phyloP scores from a whole-genome alignment of 257 asterid genomes.

The Phtheirospermum japonicum region DNA sequence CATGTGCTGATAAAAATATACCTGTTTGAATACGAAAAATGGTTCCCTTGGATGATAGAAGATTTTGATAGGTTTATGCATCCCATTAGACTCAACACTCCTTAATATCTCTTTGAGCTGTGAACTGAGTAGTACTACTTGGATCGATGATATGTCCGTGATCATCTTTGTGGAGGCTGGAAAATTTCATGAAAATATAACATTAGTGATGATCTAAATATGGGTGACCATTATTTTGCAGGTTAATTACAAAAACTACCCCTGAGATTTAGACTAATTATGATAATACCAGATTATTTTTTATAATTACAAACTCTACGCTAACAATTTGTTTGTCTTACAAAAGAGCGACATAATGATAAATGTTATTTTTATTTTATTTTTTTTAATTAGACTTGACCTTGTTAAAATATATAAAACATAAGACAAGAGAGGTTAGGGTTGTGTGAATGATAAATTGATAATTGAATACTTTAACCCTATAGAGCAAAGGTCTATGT shows the following conservation, averaged over 20 bases:
- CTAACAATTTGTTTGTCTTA: no score
- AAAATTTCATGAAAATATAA: not conserved
- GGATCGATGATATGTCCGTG: slow-evolving; percentile 67
- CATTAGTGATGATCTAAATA: no score
- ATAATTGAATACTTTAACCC: no score
- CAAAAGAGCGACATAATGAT: no score
- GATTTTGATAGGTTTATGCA: slow-evolving; percentile 65
- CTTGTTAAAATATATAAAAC: no score
- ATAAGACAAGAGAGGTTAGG: no score
- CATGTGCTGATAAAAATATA: slow-evolving; percentile 9
- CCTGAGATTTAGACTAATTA: not conserved
- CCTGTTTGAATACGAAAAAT: slow-evolving; percentile 79
- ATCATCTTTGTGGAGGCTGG: slow-evolving; percentile 61
- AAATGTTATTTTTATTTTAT: no score
- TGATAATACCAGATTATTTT: not conserved
- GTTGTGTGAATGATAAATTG: no score
- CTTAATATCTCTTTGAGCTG: slow-evolving; percentile 72
- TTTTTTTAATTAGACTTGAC: no score
- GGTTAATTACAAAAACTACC: not conserved
- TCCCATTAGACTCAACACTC: slow-evolving; percentile 51
- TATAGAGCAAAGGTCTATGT: no score
- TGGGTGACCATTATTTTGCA: not conserved
- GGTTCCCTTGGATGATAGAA: slow-evolving; percentile 74
- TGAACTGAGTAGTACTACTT: slow-evolving; percentile 73
- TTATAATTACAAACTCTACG: no score